Percentiles rank a stretch among this genome's conserved stretches.
Evolutionary conservation across 139 green algal species (phyloP).

Genomic region (Micractinium conductrix): DNA sequence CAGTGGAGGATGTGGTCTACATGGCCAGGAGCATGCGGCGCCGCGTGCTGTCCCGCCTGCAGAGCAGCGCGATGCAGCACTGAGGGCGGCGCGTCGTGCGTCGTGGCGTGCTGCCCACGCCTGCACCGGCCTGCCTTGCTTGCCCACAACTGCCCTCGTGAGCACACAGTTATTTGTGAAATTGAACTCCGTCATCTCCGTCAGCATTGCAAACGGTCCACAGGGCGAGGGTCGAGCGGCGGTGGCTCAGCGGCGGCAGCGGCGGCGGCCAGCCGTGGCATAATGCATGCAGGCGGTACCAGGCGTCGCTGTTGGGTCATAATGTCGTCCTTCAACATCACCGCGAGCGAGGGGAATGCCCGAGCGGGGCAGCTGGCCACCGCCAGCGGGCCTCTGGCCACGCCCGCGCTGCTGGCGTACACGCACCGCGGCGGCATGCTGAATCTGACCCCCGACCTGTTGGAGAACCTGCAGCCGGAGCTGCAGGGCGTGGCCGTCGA

Average conservation of each 20-base stretch:
- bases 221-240: too few relatives aligned
- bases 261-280: neutral
- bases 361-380: conserved; percentile 16
- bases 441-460: conserved; percentile 65
- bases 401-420: conserved; percentile 62
- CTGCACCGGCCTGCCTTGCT: too few relatives aligned
- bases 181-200: too few relatives aligned
- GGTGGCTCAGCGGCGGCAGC: neutral
- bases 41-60: conserved; percentile 18
- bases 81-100: too few relatives aligned
- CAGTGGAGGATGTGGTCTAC: conserved; percentile 28
- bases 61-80: conserved; percentile 7
- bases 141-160: too few relatives aligned
- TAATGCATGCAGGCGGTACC: neutral
- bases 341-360: conserved; percentile 22
- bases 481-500: conserved; percentile 52
- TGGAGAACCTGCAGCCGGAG: conserved; percentile 53
- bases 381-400: conserved; percentile 34
- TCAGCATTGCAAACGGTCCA: too few relatives aligned
- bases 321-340: neutral
- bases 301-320: too few relatives aligned
- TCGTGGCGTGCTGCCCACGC: too few relatives aligned
- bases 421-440: conserved; percentile 58
- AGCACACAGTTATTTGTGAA: too few relatives aligned
- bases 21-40: conserved; percentile 12